Base-by-base conservation (phyloP, 345 rosid species). In the Camelina laxa region DNA sequence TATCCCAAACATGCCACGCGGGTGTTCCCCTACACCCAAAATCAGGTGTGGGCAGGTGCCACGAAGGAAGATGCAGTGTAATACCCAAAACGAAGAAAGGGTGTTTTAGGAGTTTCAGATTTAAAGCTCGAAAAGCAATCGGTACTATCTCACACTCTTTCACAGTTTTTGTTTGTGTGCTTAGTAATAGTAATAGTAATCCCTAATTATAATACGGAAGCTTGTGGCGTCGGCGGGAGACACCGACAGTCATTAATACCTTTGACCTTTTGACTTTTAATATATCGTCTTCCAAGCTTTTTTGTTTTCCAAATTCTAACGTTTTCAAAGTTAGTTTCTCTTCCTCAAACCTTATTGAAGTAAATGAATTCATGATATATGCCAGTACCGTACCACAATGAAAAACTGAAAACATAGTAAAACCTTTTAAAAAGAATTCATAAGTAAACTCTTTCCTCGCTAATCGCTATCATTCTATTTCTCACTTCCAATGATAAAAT, bases 231-330 rank as follows among this genome's bases (percentile, higher is more conserved):
- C 33, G 55, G 75, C 51, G 82, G 84, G 89, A 86, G 87, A 84
- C 88, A 86, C 22, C 49, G 77, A 83, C 87, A 72, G 81, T 76
- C 74, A 75, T 71, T 79, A 89, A 80, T 48, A 85, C 84, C 84
- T 82, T 85, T 87, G 93, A 88, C 93, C 80, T 70, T 83, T 80
- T 80, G 87, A 85, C 84, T 56, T 35, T 56, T 74, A 70, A 70
- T 63, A 38, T 41, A 65, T 42, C 65, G 31, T 72, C 44, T 66
- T 51, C 61, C 27, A 65, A 14, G 51, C 2, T 22, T 67, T 76
- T 74, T 11, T 6, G n/a, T 30, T 13, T 51, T 51, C 11, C 4
- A 2, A 33, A 10, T 19, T 20, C 15, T 20, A 51, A 20, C 30
- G 4, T 51, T 51, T 5, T 20, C 27, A 51, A 51, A 49, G 11